Conservation (phyloP, 2,329 filamentous ascomycete species). For the Ophiostoma sp. region DNA sequence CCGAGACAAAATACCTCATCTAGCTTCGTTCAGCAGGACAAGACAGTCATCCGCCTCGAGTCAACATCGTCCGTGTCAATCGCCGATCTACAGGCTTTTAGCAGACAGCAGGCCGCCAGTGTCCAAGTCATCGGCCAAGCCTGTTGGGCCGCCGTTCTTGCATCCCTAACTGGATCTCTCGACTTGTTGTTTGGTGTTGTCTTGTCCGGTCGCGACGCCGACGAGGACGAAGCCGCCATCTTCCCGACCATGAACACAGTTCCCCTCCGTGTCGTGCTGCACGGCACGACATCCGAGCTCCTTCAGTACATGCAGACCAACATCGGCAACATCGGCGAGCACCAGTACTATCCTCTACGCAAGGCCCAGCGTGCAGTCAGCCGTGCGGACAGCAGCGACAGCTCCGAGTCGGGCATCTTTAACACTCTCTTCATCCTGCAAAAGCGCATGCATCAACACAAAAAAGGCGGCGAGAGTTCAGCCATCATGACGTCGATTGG, state of each 20-base stretch:
- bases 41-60: conserved; percentile 43
- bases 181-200: conserved; percentile 83
- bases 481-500: conserved; percentile 62
- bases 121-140: conserved; percentile 75
- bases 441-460: conserved; percentile 33
- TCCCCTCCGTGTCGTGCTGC: conserved; percentile 68
- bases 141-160: conserved; percentile 72
- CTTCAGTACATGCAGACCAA: conserved; percentile 72
- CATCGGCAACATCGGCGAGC: conserved; percentile 63
- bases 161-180: conserved; percentile 60
- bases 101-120: conserved; percentile 66
- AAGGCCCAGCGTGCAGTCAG: conserved; percentile 59
- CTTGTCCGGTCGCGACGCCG: conserved; percentile 78
- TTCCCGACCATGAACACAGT: conserved; percentile 96
- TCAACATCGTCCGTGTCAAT: conserved; percentile 45
- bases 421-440: conserved; percentile 60
- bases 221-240: conserved; percentile 64
- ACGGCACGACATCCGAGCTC: conserved; percentile 65
- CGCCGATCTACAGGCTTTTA: conserved; percentile 56
- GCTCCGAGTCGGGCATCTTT: conserved; percentile 46
- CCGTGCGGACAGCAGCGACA: conserved; percentile 34
- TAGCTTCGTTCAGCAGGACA: conserved; percentile 33
- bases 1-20: not conserved
- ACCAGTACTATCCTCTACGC: conserved; percentile 76
- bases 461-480: conserved; percentile 9